Evolutionary conservation across 2,329 filamentous ascomycete species (phyloP), one percentile per base, ranked within the genome.

Genomic region (Fusarium camptoceras): DNA sequence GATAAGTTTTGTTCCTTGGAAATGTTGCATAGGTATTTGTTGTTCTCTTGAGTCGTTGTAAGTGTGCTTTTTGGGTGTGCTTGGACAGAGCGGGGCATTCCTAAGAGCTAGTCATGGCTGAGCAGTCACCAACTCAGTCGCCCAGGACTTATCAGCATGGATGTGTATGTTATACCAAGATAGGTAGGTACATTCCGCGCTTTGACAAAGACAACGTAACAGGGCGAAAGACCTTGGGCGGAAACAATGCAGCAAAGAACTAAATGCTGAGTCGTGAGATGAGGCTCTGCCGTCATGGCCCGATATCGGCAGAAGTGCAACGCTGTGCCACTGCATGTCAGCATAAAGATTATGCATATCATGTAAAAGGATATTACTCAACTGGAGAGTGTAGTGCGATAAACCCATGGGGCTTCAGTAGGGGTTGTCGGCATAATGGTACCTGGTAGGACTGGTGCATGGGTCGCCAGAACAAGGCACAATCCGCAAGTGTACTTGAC

Each of bases 281-380:
- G 62, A 66, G 47, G 37, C 55, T 66, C 47, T 61, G 55, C 55
- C 34, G 34, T 14, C 8, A 53, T 24, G n/a, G 7, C 62, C 48
- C 48, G 62, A 25, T 11, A 48, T 48, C 54, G 54, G 60, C 20
- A 22, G 37, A 22, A 42, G 39, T 64, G 59, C 31, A 59, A 58
- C 39, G 30, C 44, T 34, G 20, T 27, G 27, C 43, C 12, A 39
- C n/a, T 37, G 42, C 34, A 30, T 30, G 49, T 51, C 28, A 59
- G 37, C 55, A 43, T n/a, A 25, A 31, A 6, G 30, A 20, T 31
- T 58, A 22, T 43, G 20, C 14, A 57, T 55, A 12, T 30, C 16
- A 16, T 41, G 3, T 48, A 63, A 8, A 56, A 42, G 42, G 41
- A 64, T 49, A 44, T 44, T 9, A 22, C 15, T 25, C 15, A 57